phyloP scores from a whole-genome alignment of 805 yeast genomes.

The Dipodascus albidus region DNA sequence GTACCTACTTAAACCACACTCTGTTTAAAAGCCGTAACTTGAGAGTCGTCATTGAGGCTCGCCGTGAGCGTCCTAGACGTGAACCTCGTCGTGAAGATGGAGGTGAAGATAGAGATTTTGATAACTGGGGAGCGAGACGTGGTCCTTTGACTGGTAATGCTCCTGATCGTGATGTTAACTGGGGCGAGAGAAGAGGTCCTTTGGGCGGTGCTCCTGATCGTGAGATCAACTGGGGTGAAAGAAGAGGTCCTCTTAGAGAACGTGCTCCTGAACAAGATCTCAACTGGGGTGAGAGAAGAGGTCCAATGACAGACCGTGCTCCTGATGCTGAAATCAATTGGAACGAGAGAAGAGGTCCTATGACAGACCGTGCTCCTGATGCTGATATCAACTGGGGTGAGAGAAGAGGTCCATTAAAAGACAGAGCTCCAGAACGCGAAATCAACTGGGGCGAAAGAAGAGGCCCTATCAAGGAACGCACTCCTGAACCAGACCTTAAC shows the following conservation, averaged over 20 bases:
- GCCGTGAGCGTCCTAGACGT: constrained; percentile 30
- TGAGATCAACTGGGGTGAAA: constrained; percentile 1
- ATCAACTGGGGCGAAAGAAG: constrained; percentile 1
- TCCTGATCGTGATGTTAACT: constrained; percentile 6
- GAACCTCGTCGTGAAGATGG: constrained; percentile 16
- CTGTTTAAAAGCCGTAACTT: constrained; percentile 59
- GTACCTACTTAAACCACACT: constrained; percentile 63
- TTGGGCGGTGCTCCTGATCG: constrained; percentile 23
- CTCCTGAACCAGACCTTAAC: neutral
- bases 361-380: constrained; percentile 20
- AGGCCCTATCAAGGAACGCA: constrained; percentile 27
- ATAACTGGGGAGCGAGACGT: constrained; percentile 25
- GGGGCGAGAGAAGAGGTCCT: constrained; percentile 14
- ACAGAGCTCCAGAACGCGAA: constrained; percentile 14
- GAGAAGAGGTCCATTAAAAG: constrained; percentile 23
- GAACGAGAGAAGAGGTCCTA: neutral
- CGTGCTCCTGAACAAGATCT: constrained; percentile 11
- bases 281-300: constrained; percentile 15
- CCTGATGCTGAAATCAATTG: neutral
- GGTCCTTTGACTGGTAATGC: constrained; percentile 9
- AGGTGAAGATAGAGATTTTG: constrained; percentile 39
- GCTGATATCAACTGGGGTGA: neutral
- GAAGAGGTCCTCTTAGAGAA: constrained; percentile 24
- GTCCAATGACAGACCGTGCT: constrained; percentile 7
- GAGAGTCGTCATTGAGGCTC: constrained; percentile 67